A percentile compares a stretch with the other conserved stretches of the same genome.
Conservation (phyloP, 2,329 filamentous ascomycete genomes). For the Hysterium pulicare region DNA sequence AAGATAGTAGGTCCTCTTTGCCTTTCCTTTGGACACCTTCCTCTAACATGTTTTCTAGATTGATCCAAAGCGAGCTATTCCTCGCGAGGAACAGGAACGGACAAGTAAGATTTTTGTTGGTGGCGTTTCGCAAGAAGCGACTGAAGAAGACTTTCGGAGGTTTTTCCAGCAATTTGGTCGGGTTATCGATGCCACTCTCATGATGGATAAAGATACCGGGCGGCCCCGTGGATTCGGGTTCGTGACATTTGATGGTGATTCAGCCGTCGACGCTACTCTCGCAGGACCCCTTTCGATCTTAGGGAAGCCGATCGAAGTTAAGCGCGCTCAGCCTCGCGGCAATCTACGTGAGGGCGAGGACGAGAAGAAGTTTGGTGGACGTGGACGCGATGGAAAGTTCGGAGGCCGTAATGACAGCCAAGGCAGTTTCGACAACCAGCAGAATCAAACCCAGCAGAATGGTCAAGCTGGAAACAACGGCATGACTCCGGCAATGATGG, state of each 20-base stretch:
- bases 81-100: slow-evolving; percentile 94
- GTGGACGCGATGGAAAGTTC: slow-evolving; percentile 32
- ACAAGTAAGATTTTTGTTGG: slow-evolving; percentile 99
- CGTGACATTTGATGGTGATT: slow-evolving; percentile 95
- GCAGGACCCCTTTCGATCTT: slow-evolving; percentile 84
- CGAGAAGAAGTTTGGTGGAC: slow-evolving; percentile 47
- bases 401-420: slow-evolving; percentile 44
- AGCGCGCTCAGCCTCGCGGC: slow-evolving; percentile 92
- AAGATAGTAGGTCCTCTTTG: slow-evolving; percentile 76
- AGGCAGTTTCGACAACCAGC: slow-evolving; percentile 47
- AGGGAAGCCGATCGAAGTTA: slow-evolving; percentile 95
- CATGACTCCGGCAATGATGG: slow-evolving; percentile 97
- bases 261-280: slow-evolving; percentile 88
- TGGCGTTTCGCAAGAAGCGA: slow-evolving; percentile 94
- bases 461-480: slow-evolving; percentile 45
- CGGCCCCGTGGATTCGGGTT: slow-evolving; percentile 94
- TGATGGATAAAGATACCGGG: slow-evolving; percentile 99
- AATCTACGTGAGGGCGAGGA: slow-evolving; percentile 92
- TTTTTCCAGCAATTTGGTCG: slow-evolving; percentile 97
- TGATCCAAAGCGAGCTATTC: slow-evolving; percentile 95
- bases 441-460: slow-evolving; percentile 43
- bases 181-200: slow-evolving; percentile 93
- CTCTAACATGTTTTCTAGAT: slow-evolving; percentile 58
- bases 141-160: slow-evolving; percentile 90
- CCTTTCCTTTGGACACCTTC: slow-evolving; percentile 11